Evolutionary conservation across 306 rosid genomes (phyloP).

Genomic region (Quercus suber): DNA sequence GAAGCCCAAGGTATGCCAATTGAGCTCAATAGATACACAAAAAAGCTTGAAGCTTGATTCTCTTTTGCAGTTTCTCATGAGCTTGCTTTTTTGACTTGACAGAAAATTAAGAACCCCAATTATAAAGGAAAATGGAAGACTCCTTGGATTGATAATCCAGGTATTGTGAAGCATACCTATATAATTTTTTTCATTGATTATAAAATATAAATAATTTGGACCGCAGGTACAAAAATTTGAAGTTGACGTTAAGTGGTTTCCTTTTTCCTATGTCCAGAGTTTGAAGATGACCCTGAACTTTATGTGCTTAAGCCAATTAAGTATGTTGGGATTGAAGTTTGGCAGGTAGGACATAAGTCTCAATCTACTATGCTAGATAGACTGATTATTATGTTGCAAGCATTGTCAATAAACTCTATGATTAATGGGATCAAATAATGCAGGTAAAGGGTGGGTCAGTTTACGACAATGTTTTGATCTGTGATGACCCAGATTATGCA

Average conservation of each 20-base stretch:
- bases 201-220: neutral
- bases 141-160: conserved; percentile 62
- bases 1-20: conserved; percentile 70
- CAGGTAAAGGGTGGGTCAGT: conserved; percentile 62
- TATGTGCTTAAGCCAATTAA: conserved; percentile 61
- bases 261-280: conserved; percentile 32
- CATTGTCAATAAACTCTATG: conserved; percentile 3
- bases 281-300: conserved; percentile 60
- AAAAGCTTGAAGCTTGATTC: neutral
- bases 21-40: conserved; percentile 18
- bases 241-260: conserved; percentile 10
- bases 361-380: conserved; percentile 1
- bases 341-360: conserved; percentile 48
- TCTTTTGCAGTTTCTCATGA: conserved; percentile 15
- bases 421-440: neutral
- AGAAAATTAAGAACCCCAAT: conserved; percentile 51
- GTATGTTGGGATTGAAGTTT: conserved; percentile 56
- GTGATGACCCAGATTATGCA: conserved; percentile 62
- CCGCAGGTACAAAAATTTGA: neutral
- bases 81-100: conserved; percentile 21
- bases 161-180: conserved; percentile 21
- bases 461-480: conserved; percentile 52
- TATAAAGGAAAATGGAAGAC: conserved; percentile 64
- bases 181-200: conserved; percentile 16
- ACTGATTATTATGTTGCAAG: conserved; percentile 15